Evolutionary conservation across 257 asterid genomes (phyloP), one percentile per base, ranked within the genome.

Genomic region (Fraxinus anomala): DNA sequence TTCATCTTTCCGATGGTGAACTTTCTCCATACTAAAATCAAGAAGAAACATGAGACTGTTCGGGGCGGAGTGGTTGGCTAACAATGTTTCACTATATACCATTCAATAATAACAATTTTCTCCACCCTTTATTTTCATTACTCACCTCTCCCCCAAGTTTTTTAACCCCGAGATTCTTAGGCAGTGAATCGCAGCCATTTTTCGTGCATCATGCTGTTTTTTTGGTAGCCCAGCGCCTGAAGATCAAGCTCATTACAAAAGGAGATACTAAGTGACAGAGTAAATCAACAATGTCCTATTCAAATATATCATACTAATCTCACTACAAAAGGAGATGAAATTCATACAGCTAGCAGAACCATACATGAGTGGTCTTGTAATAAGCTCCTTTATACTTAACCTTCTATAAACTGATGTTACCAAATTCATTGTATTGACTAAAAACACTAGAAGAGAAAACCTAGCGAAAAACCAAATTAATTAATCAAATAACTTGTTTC

Each of bases 91-190:
- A 31, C 34, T 31, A 31, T 31, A 31, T 31, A 31, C 34, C 1
- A 69, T 30, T 42, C 51, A 51, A 70, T 73, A 33, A 61, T 36
- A 78, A 74, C 42, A 66, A 76, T 76, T 66, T 51, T 75, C 70
- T 31, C n/a, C 61, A 16, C 72, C 66, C 34, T 44, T 61, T 21
- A 4, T 0, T 33, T 44, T 37, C 36, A 80, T 59, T n/a, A 56
- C 87, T 85, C 81, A 90, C 97, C 98, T 94, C 96, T 74, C 98
- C 98, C 72, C 97, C 98, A 59, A 91, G 92, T 86, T 94, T 94
- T 86, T 94, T 94, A 54, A 94, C 28, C 96, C 96, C 97, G 21
- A 91, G 97, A 90, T 85, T 88, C 83, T 92, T 94, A 33, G 97
- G 97, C 79, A 86, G 79, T 9, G 97, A 94, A 84, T 92, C 96